Base-by-base conservation (phyloP, 2,329 filamentous ascomycete genomes). In the Ceratocystis destructans region DNA sequence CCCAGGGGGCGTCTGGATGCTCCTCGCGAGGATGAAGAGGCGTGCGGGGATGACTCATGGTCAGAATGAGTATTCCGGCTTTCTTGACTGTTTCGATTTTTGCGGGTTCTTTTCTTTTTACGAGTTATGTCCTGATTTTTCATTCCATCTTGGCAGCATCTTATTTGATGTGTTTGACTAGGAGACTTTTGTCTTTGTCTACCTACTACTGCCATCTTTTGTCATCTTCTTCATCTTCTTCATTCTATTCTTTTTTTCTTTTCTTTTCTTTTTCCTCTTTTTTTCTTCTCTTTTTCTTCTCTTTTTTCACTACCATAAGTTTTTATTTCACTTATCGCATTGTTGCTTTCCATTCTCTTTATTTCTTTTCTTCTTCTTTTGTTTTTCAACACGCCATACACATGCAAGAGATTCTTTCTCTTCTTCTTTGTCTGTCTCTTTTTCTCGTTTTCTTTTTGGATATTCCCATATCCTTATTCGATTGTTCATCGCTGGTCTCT, bases 21-120 rank as follows among this genome's bases (percentile, higher is more conserved):
- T 3, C n/a, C 77, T 65, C 76, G 79, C 62, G 75, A 78, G 65
- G 77, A 73, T 69, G 75, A 76, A 22, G 77, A 78, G 59, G 79
- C 63, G 28, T 59, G 15, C 31, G 45, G 41, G 8, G 41, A 62
- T n/a, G 28, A 45, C 12, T 41, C 37, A 41, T 41, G 10, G 3
- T 62, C 44, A 62, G 61, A 46, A 45, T 62, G 41, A 46, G 17
- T 31, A 3, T 41, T n/a, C 25, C 28, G 22, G 33, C 25, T 48
- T 22, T 48, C 50, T 41, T 64, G 37, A 28, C n/a, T 50, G 64
- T 45, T 57, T 59, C 65, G 45, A 25, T 67, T 65, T 45, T 62
- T 68, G 53, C 61, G 10, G 5, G 37, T 64, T 44, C 48, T 37
- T 64, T 68, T 33, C 17, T 63, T 33, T 50, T 25, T 50, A 31